Evolutionary conservation across 495 filamentous ascomycete species (phyloP), one percentile per base, ranked within the genome.

Genomic region (Polyplosphaeria fusca): DNA sequence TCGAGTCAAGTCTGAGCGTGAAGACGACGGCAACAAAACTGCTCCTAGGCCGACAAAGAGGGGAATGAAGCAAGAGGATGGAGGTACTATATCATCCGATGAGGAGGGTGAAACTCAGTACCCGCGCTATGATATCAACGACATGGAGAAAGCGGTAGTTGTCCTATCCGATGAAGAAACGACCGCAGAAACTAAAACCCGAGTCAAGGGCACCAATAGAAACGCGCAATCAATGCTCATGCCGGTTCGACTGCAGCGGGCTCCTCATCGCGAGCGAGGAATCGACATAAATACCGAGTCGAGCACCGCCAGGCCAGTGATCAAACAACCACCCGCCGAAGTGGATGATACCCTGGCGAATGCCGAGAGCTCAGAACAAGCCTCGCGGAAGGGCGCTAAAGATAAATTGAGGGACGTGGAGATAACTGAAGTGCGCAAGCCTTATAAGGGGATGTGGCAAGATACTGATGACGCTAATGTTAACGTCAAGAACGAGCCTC

Each of bases 201-300:
- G n/a, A n/a, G n/a, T n/a, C n/a, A n/a, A n/a, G n/a, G n/a, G n/a
- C n/a, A n/a, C n/a, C n/a, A n/a, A n/a, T n/a, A n/a, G n/a, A n/a
- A n/a, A n/a, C n/a, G n/a, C n/a, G n/a, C n/a, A n/a, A n/a, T n/a
- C n/a, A n/a, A n/a, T n/a, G n/a, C n/a, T n/a, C n/a, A n/a, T n/a
- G n/a, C n/a, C n/a, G n/a, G n/a, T n/a, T n/a, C n/a, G n/a, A n/a
- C n/a, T n/a, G n/a, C n/a, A n/a, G n/a, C n/a, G n/a, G n/a, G n/a
- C n/a, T n/a, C 74, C 79, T 56, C 77, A 81, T 1, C 73, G 76
- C 18, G 69, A 71, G 19, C 60, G 78, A 1, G 71, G 75, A 24
- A 72, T 83, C 54, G 78, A 81, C 39, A 7, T 42, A 7, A 42
- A 42, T 19, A 42, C 7, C 5, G 39, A 42, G 5, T 7, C 39